Base-by-base conservation (phyloP, 495 filamentous ascomycete genomes). In the Chaetomium tenue region DNA sequence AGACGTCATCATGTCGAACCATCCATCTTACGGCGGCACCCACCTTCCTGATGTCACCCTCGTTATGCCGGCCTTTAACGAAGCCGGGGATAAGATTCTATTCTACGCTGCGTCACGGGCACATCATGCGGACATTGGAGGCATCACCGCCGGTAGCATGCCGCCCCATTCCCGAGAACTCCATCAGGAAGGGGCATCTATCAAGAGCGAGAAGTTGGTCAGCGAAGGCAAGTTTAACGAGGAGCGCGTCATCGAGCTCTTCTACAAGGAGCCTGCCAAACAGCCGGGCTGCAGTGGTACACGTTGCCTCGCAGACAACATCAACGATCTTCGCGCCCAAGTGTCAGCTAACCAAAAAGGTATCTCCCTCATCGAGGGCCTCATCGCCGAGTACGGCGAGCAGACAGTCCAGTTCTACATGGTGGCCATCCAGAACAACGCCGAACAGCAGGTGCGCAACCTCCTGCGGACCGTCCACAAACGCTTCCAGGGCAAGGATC, bases 41-140 rank as follows among this genome's bases (percentile, higher is more conserved):
- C 79, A 87, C 69, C 77, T 97, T 3, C 92, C 92, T 0, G 94
- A 98, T 74, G 95, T 98, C 63, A 98, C 94, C 0, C 89, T 97
- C 61, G 80, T 97, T 30, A 97, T 93, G 46, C 94, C 94, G 0
- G 94, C 95, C 16, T 98, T 98, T 74, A 79, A 83, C 67, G 72
- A 77, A 22, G 84, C 83, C 37, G 91, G 90, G 16, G 88, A 90
- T 52, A 86, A 91, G 37, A 98, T 98, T 61, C 84, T 98, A 66
- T 98, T 98, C 77, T 98, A 97, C 71, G 94, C 97, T 6, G 94
- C 94, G 3, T 96, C 92, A 9, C 86, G 94, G 37, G 94, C 94
- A 0, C 94, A 98, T 72, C 94, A 98, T 66, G 94, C 94, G 2
- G 94, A 98, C 74, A 98, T 98, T 67, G 94, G 94, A 16, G 94